These are phyloP conservation scores for Hexamita inflata DNA, from an alignment of 208 protist genomes.

Conservation along the genomic window DNA sequence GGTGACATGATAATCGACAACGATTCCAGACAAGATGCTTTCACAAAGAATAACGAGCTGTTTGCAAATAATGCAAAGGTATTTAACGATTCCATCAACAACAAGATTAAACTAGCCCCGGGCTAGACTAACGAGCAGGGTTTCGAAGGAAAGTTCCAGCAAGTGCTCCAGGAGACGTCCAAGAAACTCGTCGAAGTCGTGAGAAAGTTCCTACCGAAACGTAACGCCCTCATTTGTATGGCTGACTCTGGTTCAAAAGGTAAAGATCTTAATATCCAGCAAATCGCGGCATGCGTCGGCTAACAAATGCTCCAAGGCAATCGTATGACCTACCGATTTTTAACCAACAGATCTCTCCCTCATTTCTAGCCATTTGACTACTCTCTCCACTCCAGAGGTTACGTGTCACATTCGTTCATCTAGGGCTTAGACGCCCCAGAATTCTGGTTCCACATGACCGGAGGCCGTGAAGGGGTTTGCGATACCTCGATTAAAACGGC, in stretches of 20 bases:
- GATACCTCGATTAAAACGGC: too few species aligned
- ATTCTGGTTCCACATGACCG: too few species aligned
- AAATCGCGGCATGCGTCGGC: conserved; percentile 94
- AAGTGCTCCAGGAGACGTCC: conserved; percentile 54
- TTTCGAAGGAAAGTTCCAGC: conserved; percentile 93
- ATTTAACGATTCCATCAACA: conserved; percentile 65
- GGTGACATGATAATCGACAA: conserved; percentile 85
- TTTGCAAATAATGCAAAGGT: conserved; percentile 69
- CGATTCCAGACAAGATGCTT: conserved; percentile 67
- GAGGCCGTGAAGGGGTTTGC: too few species aligned
- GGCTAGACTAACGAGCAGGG: conserved; percentile 76
- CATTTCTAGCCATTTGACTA: too few species aligned
- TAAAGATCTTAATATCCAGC: conserved; percentile 88
- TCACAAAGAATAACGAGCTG: conserved; percentile 62
- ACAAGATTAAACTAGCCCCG: conserved; percentile 71
- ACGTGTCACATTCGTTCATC: too few species aligned
- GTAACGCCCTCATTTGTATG: conserved; percentile 83
- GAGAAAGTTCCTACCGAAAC: conserved; percentile 59
- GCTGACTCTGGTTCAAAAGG: conserved; percentile 91
- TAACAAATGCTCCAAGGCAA: conserved; percentile 98
- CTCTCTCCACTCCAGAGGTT: too few species aligned
- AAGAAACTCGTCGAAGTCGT: conserved; percentile 57
- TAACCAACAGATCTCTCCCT: too few species aligned
- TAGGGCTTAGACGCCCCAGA: too few species aligned
- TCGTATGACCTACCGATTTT: too few species aligned